Percentiles rank a stretch among this genome's conserved stretches.
Evolutionary conservation across 169 alveolate species (phyloP).

Genomic region (Theileria orientalis): DNA sequence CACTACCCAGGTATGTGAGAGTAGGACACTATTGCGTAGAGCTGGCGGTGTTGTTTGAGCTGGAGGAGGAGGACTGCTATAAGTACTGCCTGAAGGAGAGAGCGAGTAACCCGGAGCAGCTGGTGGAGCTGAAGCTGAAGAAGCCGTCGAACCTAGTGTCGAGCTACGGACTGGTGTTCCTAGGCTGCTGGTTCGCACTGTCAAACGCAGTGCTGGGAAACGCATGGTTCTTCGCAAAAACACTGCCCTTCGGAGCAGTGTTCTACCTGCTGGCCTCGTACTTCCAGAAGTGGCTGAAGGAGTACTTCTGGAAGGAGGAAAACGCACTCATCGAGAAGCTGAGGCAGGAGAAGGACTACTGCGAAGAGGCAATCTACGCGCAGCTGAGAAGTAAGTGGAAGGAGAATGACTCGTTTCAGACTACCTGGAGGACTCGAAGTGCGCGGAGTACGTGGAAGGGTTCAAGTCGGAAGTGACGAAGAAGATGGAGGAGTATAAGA

Average conservation of each 20-base stretch:
- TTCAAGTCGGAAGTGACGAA: constrained; percentile 43
- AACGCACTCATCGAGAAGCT: constrained; percentile 75
- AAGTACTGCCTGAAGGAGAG: constrained; percentile 80
- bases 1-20: constrained; percentile 78
- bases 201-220: constrained; percentile 82
- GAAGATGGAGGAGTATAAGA: constrained; percentile 51
- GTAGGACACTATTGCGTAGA: constrained; percentile 38
- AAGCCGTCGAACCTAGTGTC: constrained; percentile 76
- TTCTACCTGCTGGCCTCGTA: constrained; percentile 85
- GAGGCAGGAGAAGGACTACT: constrained; percentile 72
- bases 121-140: constrained; percentile 76
- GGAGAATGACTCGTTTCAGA: constrained; percentile 41
- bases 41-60: constrained; percentile 78
- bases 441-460: constrained; percentile 47
- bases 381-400: constrained; percentile 70
- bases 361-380: constrained; percentile 77
- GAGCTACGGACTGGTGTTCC: constrained; percentile 82
- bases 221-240: constrained; percentile 85
- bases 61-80: constrained; percentile 83
- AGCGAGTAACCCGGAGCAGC: constrained; percentile 79
- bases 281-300: constrained; percentile 80
- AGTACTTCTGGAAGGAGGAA: constrained; percentile 79
- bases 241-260: constrained; percentile 85
- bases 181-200: constrained; percentile 83
- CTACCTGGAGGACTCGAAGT: constrained; percentile 62